Percentiles rank a stretch among this genome's conserved stretches.
phyloP scores from a whole-genome alignment of 805 yeast genomes.

The Yarrowia sp. region DNA sequence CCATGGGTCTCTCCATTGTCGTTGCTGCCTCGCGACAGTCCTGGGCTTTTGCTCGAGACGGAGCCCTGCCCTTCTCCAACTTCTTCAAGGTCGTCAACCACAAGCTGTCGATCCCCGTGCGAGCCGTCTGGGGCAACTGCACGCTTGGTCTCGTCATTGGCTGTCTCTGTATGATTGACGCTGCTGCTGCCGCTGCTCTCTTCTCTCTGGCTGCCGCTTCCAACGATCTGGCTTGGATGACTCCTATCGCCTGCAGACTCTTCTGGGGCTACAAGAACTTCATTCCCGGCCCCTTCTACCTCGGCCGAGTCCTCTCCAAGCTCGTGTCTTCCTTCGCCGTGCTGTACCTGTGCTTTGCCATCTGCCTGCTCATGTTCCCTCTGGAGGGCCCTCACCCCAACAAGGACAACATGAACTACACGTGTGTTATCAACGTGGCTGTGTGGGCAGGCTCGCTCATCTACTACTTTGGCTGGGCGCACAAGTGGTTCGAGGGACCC shows the following conservation, averaged over 20 bases:
- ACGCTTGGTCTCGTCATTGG: slow-evolving; percentile 51
- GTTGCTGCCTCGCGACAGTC: slow-evolving; percentile 68
- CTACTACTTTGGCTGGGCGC: slow-evolving; percentile 54
- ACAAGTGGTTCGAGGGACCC: slow-evolving; percentile 60
- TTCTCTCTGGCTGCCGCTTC: slow-evolving; percentile 64
- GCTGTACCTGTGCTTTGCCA: slow-evolving; percentile 51
- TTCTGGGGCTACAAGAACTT: slow-evolving; percentile 50
- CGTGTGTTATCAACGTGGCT: slow-evolving; percentile 59
- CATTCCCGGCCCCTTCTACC: slow-evolving; percentile 63
- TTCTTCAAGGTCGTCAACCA: slow-evolving; percentile 57
- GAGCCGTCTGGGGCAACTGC: slow-evolving; percentile 59
- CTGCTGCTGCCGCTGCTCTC: slow-evolving; percentile 62
- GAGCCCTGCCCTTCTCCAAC: slow-evolving; percentile 65
- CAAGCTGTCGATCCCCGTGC: slow-evolving; percentile 57
- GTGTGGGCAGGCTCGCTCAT: slow-evolving; percentile 54
- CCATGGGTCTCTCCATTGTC: slow-evolving; percentile 65
- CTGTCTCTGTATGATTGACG: slow-evolving; percentile 55
- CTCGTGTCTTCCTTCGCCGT: slow-evolving; percentile 48
- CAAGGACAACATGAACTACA: slow-evolving; percentile 60
- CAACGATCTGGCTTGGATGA: slow-evolving; percentile 60
- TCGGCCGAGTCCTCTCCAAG: slow-evolving; percentile 52
- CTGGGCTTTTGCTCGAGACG: slow-evolving; percentile 76
- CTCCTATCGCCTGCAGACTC: slow-evolving; percentile 55
- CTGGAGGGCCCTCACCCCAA: slow-evolving; percentile 37
- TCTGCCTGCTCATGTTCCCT: slow-evolving; percentile 64